These are phyloP conservation scores for Phytophthora brassicae DNA, from an alignment of 352 stramenopile genomes.

Conservation along the genomic window DNA sequence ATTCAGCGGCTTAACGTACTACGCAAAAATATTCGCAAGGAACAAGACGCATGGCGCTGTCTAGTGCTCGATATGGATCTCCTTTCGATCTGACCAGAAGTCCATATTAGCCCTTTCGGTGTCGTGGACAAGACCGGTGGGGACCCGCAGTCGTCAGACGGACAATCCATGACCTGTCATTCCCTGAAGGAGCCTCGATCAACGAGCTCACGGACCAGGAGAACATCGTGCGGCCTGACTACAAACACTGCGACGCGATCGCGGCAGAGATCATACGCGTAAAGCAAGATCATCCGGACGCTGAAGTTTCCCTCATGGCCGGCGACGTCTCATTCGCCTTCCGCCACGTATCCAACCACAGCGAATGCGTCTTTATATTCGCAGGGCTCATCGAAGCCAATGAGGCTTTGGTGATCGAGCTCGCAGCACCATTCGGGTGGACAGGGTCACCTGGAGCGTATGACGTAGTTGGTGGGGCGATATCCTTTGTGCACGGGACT, in stretches of 20 bases:
- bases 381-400: background rate
- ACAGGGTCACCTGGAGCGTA: conserved; percentile 8
- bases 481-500: conserved; percentile 6
- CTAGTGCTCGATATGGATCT: background rate
- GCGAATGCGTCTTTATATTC: conserved; percentile 7
- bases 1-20: background rate
- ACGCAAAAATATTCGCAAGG: background rate
- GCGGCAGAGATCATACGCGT: no score
- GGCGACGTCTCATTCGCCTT: conserved; percentile 14
- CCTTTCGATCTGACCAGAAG: background rate
- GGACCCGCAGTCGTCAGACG: background rate
- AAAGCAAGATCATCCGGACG: background rate
- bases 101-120: background rate
- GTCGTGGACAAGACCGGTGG: background rate
- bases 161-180: background rate
- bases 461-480: conserved; percentile 5
- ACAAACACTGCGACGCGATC: no score
- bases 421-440: conserved; percentile 16
- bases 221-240: no score
- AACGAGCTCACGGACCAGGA: background rate
- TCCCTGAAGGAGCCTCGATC: background rate
- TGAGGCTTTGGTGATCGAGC: conserved; percentile 18
- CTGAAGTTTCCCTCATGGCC: background rate
- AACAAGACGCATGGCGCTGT: background rate
- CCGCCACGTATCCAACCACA: conserved; percentile 10